Evolutionary conservation across 495 filamentous ascomycete genomes (phyloP).

Genomic region (Extremus antarcticus): DNA sequence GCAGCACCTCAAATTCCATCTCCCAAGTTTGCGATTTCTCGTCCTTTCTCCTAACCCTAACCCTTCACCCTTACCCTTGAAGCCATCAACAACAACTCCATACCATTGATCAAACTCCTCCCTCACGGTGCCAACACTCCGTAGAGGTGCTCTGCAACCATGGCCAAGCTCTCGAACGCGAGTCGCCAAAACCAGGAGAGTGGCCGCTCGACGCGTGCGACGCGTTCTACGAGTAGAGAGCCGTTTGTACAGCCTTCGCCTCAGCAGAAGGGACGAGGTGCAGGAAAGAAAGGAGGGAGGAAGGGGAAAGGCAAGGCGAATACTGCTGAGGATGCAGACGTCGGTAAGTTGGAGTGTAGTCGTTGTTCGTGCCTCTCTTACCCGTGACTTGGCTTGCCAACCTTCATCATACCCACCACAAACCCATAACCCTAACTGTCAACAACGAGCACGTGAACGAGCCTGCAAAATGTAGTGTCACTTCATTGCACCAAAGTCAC

Average conservation of each 20-base stretch:
- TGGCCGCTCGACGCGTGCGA: slow-evolving; percentile 4
- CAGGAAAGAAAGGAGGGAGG: background rate
- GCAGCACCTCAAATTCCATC: background rate
- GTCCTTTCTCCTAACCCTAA: background rate
- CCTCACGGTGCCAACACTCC: background rate
- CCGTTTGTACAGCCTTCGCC: background rate
- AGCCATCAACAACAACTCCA: background rate
- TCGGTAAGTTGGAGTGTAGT: slow-evolving; percentile 2
- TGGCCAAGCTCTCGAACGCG: background rate
- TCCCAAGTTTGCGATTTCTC: background rate
- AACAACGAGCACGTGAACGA: too few species aligned
- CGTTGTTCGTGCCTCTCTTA: background rate
- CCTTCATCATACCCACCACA: too few species aligned
- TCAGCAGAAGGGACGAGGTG: background rate
- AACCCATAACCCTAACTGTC: too few species aligned
- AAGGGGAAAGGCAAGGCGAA: background rate
- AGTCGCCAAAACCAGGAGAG: slow-evolving; percentile 4
- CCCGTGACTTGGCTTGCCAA: background rate
- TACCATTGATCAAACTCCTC: background rate
- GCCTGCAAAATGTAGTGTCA: too few species aligned
- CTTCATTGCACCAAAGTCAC: too few species aligned
- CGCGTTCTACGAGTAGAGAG: slow-evolving; percentile 13
- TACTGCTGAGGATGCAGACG: background rate
- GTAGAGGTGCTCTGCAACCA: background rate
- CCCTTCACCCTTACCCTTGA: too few species aligned